Evolutionary conservation across 2,329 filamentous ascomycete species (phyloP).

Genomic region (Pyrenochaeta sp.): DNA sequence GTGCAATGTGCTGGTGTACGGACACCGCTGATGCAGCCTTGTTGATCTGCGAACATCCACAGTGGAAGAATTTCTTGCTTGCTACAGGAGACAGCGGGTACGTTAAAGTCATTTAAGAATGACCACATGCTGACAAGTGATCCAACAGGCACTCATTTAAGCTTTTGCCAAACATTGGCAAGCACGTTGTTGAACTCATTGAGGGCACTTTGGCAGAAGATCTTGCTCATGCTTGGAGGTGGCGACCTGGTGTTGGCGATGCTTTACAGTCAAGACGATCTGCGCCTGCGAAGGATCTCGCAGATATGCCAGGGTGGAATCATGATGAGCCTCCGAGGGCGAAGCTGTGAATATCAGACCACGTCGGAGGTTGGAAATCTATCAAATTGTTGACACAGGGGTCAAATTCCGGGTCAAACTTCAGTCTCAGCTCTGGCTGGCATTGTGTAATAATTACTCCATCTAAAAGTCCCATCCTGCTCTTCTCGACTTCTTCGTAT

Average conservation of each 20-base stretch:
- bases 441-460: no score
- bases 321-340: conserved; percentile 18
- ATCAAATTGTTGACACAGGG: no score
- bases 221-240: conserved; percentile 53
- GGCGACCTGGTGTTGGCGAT: conserved; percentile 55
- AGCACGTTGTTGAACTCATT: conserved; percentile 56
- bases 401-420: no score
- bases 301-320: conserved; percentile 57
- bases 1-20: conserved; percentile 65
- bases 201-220: conserved; percentile 51
- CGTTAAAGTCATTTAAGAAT: conserved; percentile 16
- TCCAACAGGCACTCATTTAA: conserved; percentile 54
- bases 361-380: no score
- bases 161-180: conserved; percentile 56
- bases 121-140: conserved; percentile 3
- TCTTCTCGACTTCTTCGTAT: no score
- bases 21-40: conserved; percentile 69
- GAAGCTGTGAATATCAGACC: conserved; percentile 13
- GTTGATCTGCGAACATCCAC: conserved; percentile 62
- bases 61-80: conserved; percentile 57
- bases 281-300: conserved; percentile 54
- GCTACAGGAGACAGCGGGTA: conserved; percentile 58
- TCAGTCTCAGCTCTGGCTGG: no score
- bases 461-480: no score
- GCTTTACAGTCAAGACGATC: conserved; percentile 52